Evolutionary conservation across 2,329 filamentous ascomycete genomes (phyloP).

Genomic region (Penicillium sp.): DNA sequence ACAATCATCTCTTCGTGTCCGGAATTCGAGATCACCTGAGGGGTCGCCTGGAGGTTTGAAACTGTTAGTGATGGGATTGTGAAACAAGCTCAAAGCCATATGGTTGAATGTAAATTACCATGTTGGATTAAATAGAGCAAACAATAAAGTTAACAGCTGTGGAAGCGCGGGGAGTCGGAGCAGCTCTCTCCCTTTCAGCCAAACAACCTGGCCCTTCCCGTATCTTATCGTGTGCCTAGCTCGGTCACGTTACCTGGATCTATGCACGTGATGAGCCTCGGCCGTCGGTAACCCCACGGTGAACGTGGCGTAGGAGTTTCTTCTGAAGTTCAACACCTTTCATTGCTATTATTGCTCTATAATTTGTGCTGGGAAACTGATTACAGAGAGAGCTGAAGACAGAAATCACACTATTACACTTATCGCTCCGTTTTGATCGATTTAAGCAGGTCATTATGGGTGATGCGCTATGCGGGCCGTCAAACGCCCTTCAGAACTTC

Average conservation of each 20-base stretch:
- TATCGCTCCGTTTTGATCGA: neutral
- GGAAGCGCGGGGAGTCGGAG: slow-evolving; percentile 14
- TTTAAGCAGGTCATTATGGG: slow-evolving; percentile 52
- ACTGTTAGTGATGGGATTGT: slow-evolving; percentile 13
- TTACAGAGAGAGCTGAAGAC: neutral
- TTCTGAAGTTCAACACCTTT: slow-evolving; percentile 1
- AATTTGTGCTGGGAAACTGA: neutral
- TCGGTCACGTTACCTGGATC: slow-evolving; percentile 14
- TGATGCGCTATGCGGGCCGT: slow-evolving; percentile 70
- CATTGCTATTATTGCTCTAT: neutral
- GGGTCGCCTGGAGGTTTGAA: slow-evolving; percentile 50
- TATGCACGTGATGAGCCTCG: slow-evolving; percentile 23
- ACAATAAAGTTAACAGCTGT: slow-evolving; percentile 3
- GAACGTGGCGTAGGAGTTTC: slow-evolving; percentile 3
- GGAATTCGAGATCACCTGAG: slow-evolving; percentile 76
- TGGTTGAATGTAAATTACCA: slow-evolving; percentile 20
- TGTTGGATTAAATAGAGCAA: slow-evolving; percentile 17
- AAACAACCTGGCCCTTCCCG: slow-evolving; percentile 30
- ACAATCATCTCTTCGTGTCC: slow-evolving; percentile 99
- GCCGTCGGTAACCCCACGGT: slow-evolving; percentile 21
- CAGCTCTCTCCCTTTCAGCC: slow-evolving; percentile 13
- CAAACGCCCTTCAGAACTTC: slow-evolving; percentile 72
- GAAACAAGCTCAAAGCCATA: neutral
- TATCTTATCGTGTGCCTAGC: slow-evolving; percentile 27
- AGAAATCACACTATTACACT: neutral